Evolutionary conservation across 2,329 filamentous ascomycete genomes (phyloP).

Genomic region (Dactylellina parvicollis): DNA sequence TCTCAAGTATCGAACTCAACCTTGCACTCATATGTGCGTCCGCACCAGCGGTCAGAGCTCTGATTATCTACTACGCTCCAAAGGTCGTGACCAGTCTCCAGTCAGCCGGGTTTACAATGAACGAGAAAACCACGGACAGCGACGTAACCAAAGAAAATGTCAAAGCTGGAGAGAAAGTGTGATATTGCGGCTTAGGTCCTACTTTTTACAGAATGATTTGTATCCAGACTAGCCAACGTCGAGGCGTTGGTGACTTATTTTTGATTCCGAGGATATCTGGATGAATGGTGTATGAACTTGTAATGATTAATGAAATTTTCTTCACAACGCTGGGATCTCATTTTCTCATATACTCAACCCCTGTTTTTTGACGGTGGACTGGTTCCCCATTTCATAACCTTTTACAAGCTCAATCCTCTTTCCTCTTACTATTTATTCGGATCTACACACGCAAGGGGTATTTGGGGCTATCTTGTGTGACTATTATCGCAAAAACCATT

Average conservation of each 20-base stretch:
- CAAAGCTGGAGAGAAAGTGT: neutral
- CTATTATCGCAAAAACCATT: too few relatives aligned
- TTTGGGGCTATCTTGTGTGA: too few relatives aligned
- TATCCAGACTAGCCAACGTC: neutral
- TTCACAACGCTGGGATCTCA: too few relatives aligned
- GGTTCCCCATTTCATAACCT: too few relatives aligned
- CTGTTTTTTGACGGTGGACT: too few relatives aligned
- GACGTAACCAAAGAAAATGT: neutral
- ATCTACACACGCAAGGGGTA: too few relatives aligned
- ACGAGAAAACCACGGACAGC: neutral
- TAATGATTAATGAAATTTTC: slow-evolving; percentile 12
- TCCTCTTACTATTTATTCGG: too few relatives aligned
- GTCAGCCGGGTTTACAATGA: neutral
- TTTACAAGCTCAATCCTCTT: too few relatives aligned
- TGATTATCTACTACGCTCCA: slow-evolving; percentile 34
- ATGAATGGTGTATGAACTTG: neutral
- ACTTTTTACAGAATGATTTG: neutral
- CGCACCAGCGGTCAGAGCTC: slow-evolving; percentile 29
- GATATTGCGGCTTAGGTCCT: neutral
- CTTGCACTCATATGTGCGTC: slow-evolving; percentile 32
- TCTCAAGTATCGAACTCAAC: slow-evolving; percentile 36
- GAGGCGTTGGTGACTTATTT: neutral
- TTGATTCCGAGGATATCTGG: neutral
- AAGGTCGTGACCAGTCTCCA: slow-evolving; percentile 11
- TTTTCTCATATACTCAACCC: too few relatives aligned